Evolutionary conservation across 768 basidiomycete species (phyloP).

Genomic region (Suillus fuscotomentosus): DNA sequence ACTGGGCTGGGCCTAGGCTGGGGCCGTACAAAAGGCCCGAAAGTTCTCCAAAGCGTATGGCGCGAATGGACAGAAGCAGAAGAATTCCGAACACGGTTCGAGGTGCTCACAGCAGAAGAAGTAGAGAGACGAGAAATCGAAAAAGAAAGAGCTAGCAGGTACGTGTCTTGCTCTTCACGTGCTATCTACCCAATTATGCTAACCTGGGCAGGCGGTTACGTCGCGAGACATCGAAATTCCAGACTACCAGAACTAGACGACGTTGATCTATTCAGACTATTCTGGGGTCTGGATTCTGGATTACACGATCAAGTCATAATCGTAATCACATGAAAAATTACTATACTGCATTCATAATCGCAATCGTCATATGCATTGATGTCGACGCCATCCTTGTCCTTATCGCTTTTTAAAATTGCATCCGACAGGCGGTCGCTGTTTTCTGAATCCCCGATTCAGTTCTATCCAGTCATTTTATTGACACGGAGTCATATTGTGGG

Average conservation of each 20-base stretch:
- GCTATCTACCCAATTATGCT: conserved; percentile 2
- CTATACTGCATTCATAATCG: conserved; percentile 26
- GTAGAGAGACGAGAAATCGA: conserved; percentile 88
- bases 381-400: conserved; percentile 2
- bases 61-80: conserved; percentile 92
- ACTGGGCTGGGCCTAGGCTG: conserved; percentile 77
- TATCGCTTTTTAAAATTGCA: conserved; percentile 8
- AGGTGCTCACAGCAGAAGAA: conserved; percentile 87
- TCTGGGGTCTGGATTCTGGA: neutral
- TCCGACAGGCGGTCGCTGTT: neutral
- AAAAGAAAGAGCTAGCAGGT: conserved; percentile 77
- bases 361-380: conserved; percentile 14
- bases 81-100: conserved; percentile 85
- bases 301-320: neutral
- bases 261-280: conserved; percentile 21
- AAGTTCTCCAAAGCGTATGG: conserved; percentile 85
- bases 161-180: conserved; percentile 19
- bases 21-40: conserved; percentile 78
- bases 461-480: neutral
- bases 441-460: neutral
- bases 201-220: conserved; percentile 48
- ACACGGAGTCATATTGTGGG: neutral
- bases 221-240: conserved; percentile 67
- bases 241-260: conserved; percentile 43
- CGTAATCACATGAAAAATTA: conserved; percentile 10